These are phyloP conservation scores for Pseudodiploospora longispora DNA, from an alignment of 2,329 filamentous ascomycete species.

Conservation along the genomic window DNA sequence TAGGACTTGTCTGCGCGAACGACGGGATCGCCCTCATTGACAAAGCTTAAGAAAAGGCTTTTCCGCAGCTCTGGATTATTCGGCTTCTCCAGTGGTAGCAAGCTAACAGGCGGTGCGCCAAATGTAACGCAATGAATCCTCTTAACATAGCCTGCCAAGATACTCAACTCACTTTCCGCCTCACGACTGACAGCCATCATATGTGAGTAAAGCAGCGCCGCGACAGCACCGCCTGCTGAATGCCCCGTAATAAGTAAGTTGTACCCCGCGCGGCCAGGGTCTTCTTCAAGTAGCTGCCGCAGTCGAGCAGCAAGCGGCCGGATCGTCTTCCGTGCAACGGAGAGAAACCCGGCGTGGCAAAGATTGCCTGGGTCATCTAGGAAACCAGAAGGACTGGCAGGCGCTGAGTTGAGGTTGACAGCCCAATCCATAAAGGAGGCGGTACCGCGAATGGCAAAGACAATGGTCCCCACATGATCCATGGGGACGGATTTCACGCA, in stretches of 20 bases:
- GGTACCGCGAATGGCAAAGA: conserved; percentile 77
- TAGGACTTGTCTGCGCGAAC: conserved; percentile 69
- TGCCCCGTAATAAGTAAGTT: conserved; percentile 80
- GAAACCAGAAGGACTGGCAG: conserved; percentile 58
- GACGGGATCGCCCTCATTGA: conserved; percentile 83
- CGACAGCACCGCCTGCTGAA: conserved; percentile 77
- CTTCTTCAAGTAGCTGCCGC: conserved; percentile 59
- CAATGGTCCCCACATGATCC: conserved; percentile 69
- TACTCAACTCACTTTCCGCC: conserved; percentile 59
- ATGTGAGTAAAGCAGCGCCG: conserved; percentile 70
- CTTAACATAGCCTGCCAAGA: conserved; percentile 63
- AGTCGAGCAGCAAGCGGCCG: conserved; percentile 63
- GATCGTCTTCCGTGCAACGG: conserved; percentile 68
- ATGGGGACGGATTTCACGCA: conserved; percentile 73
- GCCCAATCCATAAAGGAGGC: conserved; percentile 80
- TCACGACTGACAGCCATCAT: conserved; percentile 56
- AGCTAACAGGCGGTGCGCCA: conserved; percentile 70
- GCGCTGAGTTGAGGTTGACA: conserved; percentile 67
- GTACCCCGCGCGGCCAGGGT: conserved; percentile 52
- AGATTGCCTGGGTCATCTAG: conserved; percentile 70
- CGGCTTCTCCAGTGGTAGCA: conserved; percentile 60
- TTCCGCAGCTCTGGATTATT: conserved; percentile 42
- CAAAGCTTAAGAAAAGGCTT: conserved; percentile 68
- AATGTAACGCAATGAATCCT: conserved; percentile 80
- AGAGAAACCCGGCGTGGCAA: conserved; percentile 74